phyloP scores from a whole-genome alignment of 306 rosid species.

The Crotalaria pallida region DNA sequence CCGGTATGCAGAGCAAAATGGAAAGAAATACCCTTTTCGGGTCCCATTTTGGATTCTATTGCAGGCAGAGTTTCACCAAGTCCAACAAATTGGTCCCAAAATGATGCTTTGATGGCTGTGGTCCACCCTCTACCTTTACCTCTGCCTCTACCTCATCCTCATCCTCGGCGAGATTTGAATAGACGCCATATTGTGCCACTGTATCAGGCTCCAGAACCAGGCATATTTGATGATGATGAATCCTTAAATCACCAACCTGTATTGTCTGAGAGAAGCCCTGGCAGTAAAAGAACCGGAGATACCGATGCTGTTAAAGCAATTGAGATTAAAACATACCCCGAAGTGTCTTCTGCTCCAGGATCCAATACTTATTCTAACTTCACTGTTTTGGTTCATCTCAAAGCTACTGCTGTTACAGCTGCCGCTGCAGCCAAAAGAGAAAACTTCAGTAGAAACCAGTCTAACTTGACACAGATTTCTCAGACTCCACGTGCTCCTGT shows the following conservation, averaged over 20 bases:
- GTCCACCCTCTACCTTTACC: slow-evolving; percentile 73
- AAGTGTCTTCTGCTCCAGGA: slow-evolving; percentile 58
- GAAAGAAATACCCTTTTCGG: slow-evolving; percentile 86
- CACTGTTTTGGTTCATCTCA: slow-evolving; percentile 75
- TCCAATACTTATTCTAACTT: slow-evolving; percentile 51
- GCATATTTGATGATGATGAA: slow-evolving; percentile 80
- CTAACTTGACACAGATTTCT: slow-evolving; percentile 45
- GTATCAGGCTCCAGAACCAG: slow-evolving; percentile 75
- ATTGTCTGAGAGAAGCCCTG: slow-evolving; percentile 34
- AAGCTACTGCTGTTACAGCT: slow-evolving; percentile 70
- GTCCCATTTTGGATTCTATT: slow-evolving; percentile 51
- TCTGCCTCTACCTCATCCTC: too few relatives aligned
- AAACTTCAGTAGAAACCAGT: slow-evolving; percentile 39
- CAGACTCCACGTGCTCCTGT: slow-evolving; percentile 76
- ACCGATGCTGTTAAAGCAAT: slow-evolving; percentile 36
- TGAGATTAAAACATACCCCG: slow-evolving; percentile 69
- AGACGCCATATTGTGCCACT: slow-evolving; percentile 76
- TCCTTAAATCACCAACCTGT: slow-evolving; percentile 51
- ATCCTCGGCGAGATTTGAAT: slow-evolving; percentile 62
- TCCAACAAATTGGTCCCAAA: slow-evolving; percentile 72
- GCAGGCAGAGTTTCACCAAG: slow-evolving; percentile 48
- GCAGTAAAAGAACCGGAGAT: slow-evolving; percentile 30
- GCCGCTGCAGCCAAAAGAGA: slow-evolving; percentile 27
- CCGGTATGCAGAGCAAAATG: slow-evolving; percentile 96
- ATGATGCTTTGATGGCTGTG: slow-evolving; percentile 80